Conservation (phyloP, 2,329 filamentous ascomycete genomes). For the Trichophyton schoenleinii region DNA sequence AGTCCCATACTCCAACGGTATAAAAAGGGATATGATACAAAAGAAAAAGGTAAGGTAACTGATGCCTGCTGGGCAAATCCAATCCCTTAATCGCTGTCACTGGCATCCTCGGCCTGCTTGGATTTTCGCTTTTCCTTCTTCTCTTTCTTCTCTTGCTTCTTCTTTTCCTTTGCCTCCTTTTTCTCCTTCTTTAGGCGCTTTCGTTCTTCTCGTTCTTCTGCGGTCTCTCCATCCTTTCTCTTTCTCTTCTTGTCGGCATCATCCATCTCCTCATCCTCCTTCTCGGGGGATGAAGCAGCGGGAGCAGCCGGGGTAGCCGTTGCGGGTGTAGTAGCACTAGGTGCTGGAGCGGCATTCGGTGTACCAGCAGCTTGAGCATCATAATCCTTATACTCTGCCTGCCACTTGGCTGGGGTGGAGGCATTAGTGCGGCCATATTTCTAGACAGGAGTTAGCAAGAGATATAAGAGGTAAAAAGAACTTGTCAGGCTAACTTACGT, state of each 20-base stretch:
- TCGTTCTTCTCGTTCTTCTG: conserved; percentile 37
- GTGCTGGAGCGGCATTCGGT: conserved; percentile 8
- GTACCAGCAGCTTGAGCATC: conserved; percentile 33
- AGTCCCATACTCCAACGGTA: conserved; percentile 6
- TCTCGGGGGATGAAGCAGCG: conserved; percentile 18
- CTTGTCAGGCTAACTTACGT: conserved; percentile 39
- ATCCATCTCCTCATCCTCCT: conserved; percentile 25
- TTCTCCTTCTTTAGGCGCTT: conserved; percentile 43
- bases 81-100: conserved; percentile 26
- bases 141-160: conserved; percentile 50
- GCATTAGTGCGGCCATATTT: conserved; percentile 93
- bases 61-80: conserved; percentile 18
- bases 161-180: conserved; percentile 54
- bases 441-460: conserved; percentile 30
- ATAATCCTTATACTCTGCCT: conserved; percentile 83
- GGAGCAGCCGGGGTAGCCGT: conserved; percentile 30
- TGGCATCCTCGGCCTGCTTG: conserved; percentile 55
- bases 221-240: conserved; percentile 45
- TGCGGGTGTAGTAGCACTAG: conserved; percentile 34
- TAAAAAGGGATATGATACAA: conserved; percentile 29
- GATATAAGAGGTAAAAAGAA: background rate
- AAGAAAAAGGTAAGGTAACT: conserved; percentile 17
- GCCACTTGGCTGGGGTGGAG: conserved; percentile 87
- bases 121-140: conserved; percentile 42
- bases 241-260: conserved; percentile 42